Base-by-base conservation (phyloP, 2,329 filamentous ascomycete species). In the Torrubiellomyces zombiae region DNA sequence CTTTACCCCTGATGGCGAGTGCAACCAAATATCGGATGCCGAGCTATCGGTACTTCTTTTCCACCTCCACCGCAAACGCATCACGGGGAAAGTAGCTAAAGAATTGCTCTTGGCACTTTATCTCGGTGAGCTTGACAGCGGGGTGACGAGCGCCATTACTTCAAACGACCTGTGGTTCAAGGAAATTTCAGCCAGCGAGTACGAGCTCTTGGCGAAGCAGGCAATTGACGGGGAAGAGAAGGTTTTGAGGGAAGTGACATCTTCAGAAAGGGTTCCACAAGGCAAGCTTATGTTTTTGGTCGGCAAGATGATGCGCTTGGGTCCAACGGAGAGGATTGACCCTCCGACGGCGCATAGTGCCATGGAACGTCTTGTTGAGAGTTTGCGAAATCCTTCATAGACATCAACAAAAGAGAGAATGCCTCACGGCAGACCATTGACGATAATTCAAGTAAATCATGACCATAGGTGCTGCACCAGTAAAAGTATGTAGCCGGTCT, bases 261-360 rank as follows among this genome's bases (percentile, higher is more conserved):
- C 40, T 17, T 54, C 52, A 26, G 49, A 50, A 19, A 50, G 49
- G 25, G 65, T 60, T 29, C 66, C 65, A 0, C 53, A 63, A 29
- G 66, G 67, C 1, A 71, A 69, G 45, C 53, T 71, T 22, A 69
- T 69, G 64, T 70, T 59, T 35, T 48, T 71, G 3, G 58, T 71
- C 5, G 67, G 67, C 12, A 65, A 60, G 44, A 63, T 72, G 60
- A 60, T 72, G 49, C 51, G 55, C 4, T 37, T 56, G 2, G 67
- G 65, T 0, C 54, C 56, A 3, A 56, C 65, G 21, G 63, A 67
- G 39, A 50, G 60, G 15, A 67, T 69, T 30, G 58, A 68, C 26
- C 65, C 67, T 2, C 45, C 45, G 14, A 57, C 46, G 15, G 66
- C 63, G n/a, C n/a, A n/a, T n/a, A n/a, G n/a, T n/a, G n/a, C n/a